Evolutionary conservation across 495 filamentous ascomycete genomes (phyloP).

Genomic region (Echria macrotheca): DNA sequence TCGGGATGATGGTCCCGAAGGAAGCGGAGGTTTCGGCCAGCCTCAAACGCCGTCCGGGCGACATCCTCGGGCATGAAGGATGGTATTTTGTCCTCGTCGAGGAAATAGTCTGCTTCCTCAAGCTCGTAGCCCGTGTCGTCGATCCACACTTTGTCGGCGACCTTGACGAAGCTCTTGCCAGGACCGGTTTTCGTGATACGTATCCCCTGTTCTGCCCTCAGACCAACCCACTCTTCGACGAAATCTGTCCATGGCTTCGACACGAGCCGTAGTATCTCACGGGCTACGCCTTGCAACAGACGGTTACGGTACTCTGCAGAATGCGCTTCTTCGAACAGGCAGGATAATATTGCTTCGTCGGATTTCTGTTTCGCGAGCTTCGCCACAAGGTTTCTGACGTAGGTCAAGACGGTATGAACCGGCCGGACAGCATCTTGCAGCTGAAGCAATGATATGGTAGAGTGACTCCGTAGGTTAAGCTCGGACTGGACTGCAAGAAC

Average conservation of each 20-base stretch:
- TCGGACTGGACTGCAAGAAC: conserved; percentile 52
- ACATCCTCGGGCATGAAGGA: conserved; percentile 61
- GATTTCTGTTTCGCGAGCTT: conserved; percentile 47
- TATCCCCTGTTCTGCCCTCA: conserved; percentile 51
- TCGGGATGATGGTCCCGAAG: conserved; percentile 67
- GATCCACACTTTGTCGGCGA: conserved; percentile 51
- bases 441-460: conserved; percentile 57
- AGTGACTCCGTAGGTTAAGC: conserved; percentile 38
- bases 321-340: conserved; percentile 58
- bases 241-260: conserved; percentile 67
- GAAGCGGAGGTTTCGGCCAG: conserved; percentile 68
- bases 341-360: conserved; percentile 66
- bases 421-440: conserved; percentile 61
- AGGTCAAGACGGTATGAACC: conserved; percentile 56
- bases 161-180: conserved; percentile 54
- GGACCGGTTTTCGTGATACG: conserved; percentile 40
- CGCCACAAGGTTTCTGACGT: conserved; percentile 54
- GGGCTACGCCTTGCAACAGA: conserved; percentile 57
- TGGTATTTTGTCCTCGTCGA: conserved; percentile 57
- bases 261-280: conserved; percentile 60
- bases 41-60: conserved; percentile 66
- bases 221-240: conserved; percentile 72
- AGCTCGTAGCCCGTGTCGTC: conserved; percentile 50
- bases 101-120: conserved; percentile 51
- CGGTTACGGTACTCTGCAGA: conserved; percentile 56